Conservation (phyloP, 1,139 yeast genomes). For the Suhomyces guaymorum region DNA sequence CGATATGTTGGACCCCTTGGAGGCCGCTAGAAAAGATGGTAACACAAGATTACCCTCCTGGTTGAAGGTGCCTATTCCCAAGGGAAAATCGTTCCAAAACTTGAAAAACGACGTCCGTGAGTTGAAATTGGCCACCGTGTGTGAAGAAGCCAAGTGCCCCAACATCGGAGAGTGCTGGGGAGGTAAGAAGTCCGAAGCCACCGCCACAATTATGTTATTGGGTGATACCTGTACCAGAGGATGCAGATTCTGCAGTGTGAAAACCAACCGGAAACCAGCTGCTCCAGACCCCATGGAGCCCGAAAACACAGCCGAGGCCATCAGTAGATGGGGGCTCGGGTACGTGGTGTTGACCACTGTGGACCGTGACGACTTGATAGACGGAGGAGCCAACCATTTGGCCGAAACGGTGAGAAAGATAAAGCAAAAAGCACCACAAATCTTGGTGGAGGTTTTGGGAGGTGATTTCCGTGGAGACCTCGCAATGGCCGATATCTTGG, state of each 20-base stretch:
- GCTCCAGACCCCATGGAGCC: conserved; percentile 96
- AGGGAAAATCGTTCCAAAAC: conserved; percentile 78
- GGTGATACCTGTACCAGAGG: conserved; percentile 99
- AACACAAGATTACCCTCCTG: conserved; percentile 82
- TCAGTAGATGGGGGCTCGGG: conserved; percentile 97
- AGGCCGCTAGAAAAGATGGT: conserved; percentile 59
- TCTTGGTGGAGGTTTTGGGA: conserved; percentile 87
- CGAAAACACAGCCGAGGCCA: conserved; percentile 96
- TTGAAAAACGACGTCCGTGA: conserved; percentile 87
- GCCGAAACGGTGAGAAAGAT: conserved; percentile 84
- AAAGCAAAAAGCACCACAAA: conserved; percentile 86
- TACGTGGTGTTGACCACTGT: conserved; percentile 97
- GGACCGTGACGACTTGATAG: conserved; percentile 91
- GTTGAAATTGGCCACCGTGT: conserved; percentile 86
- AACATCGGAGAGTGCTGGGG: conserved; percentile 99
- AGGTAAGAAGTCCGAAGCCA: conserved; percentile 92
- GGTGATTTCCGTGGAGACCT: conserved; percentile 96
- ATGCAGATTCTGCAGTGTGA: conserved; percentile 95
- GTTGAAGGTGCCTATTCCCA: conserved; percentile 95
- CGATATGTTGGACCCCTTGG: conserved; percentile 67
- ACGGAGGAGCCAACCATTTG: conserved; percentile 92
- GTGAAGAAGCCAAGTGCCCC: conserved; percentile 98
- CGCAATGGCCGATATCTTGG: conserved; percentile 76
- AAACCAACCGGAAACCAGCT: conserved; percentile 84
- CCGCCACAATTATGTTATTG: conserved; percentile 97